Evolutionary conservation across 345 rosid species (phyloP).

Genomic region (Linum trigynum): DNA sequence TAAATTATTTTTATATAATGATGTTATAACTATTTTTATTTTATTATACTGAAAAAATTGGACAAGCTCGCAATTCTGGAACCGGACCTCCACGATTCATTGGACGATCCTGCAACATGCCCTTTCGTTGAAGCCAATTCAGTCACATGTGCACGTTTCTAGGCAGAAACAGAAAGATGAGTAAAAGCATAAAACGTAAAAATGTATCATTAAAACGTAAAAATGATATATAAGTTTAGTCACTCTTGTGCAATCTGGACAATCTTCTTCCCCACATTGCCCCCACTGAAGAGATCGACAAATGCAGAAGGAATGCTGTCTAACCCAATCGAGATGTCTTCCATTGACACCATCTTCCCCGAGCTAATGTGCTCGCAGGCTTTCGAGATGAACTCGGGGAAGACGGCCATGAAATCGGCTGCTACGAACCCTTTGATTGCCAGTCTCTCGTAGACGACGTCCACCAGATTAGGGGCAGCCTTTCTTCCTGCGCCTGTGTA

Average conservation of each 20-base stretch:
- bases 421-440: slow-evolving; percentile 42
- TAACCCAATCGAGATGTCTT: slow-evolving; percentile 39
- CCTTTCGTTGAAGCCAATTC: too few species aligned
- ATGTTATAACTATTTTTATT: too few species aligned
- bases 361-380: slow-evolving; percentile 28
- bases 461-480: slow-evolving; percentile 37
- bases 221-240: too few species aligned
- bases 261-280: slow-evolving; percentile 31
- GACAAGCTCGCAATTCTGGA: too few species aligned
- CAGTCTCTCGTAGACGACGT: slow-evolving; percentile 38
- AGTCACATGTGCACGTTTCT: too few species aligned
- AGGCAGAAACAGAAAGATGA: too few species aligned
- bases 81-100: too few species aligned
- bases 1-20: too few species aligned
- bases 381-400: slow-evolving; percentile 30
- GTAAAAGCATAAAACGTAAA: too few species aligned
- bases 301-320: slow-evolving; percentile 47
- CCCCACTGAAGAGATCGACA: slow-evolving; percentile 27
- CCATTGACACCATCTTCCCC: slow-evolving; percentile 24
- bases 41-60: too few species aligned
- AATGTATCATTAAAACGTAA: too few species aligned
- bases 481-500: slow-evolving; percentile 10
- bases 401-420: slow-evolving; percentile 17
- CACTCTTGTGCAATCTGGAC: slow-evolving; percentile 24
- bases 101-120: too few species aligned